Percentiles rank a stretch among this genome's conserved stretches.
phyloP scores from a whole-genome alignment of 352 stramenopile species.

The Phytopythium aichiense region DNA sequence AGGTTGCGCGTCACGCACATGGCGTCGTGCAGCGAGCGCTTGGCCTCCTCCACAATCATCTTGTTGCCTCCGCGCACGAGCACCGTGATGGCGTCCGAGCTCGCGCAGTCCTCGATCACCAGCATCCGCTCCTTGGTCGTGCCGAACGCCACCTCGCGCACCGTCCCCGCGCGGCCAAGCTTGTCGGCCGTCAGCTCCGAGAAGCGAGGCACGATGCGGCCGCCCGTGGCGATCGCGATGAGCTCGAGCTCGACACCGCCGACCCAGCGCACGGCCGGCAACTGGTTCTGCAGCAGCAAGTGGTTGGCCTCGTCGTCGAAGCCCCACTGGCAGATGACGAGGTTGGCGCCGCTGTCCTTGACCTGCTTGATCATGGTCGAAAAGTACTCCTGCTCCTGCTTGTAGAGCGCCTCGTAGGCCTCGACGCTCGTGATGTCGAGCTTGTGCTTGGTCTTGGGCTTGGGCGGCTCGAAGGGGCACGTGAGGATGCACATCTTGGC shows the following conservation, averaged over 20 bases:
- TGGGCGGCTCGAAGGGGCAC: conserved; percentile 98
- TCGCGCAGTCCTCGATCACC: conserved; percentile 98
- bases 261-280: conserved; percentile 98
- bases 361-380: conserved; percentile 98
- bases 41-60: conserved; percentile 99
- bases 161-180: conserved; percentile 91
- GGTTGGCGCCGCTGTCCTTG: conserved; percentile 97
- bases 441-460: conserved; percentile 99
- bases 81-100: conserved; percentile 98
- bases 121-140: conserved; percentile 98
- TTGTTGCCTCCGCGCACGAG: conserved; percentile 98
- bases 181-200: conserved; percentile 96
- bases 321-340: conserved; percentile 99
- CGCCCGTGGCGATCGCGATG: conserved; percentile 99
- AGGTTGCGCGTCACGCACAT: conserved; percentile 99
- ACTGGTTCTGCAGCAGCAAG: conserved; percentile 96
- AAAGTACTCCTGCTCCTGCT: conserved; percentile 99
- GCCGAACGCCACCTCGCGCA: conserved; percentile 97
- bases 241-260: conserved; percentile 99
- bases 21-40: conserved; percentile 98
- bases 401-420: conserved; percentile 96
- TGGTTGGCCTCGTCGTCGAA: conserved; percentile 99
- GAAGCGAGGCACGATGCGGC: conserved; percentile 98
- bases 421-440: conserved; percentile 98
- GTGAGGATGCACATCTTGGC: conserved; percentile 99